These are phyloP conservation scores for Hapsidospora chrysogenum DNA, from an alignment of 495 filamentous ascomycete genomes.

Conservation along the genomic window DNA sequence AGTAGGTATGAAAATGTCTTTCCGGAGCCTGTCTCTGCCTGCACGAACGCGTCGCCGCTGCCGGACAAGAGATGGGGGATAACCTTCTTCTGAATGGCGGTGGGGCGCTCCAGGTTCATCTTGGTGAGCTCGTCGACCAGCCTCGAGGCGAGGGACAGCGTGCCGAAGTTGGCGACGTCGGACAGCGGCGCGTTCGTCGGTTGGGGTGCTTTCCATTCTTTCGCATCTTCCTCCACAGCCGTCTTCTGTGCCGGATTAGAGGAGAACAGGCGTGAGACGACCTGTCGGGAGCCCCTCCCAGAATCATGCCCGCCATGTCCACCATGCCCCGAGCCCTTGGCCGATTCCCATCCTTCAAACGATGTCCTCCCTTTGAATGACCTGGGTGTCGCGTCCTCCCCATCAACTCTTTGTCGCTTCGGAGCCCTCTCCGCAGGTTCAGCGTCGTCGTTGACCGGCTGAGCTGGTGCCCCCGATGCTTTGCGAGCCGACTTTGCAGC, in stretches of 20 bases:
- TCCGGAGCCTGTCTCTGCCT: constrained; percentile 92
- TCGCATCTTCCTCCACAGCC: constrained; percentile 24
- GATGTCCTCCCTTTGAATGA: not conserved
- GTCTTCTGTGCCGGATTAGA: constrained; percentile 60
- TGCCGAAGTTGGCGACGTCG: constrained; percentile 67
- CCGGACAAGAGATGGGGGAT: constrained; percentile 49
- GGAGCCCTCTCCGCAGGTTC: constrained; percentile 12
- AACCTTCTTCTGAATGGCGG: constrained; percentile 81
- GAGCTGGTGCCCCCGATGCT: constrained; percentile 3
- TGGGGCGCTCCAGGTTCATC: constrained; percentile 80
- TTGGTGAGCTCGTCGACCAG: constrained; percentile 69
- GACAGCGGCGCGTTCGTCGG: constrained; percentile 95
- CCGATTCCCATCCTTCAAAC: not conserved
- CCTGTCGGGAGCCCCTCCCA: constrained; percentile 21
- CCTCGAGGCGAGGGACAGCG: constrained; percentile 58
- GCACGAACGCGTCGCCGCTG: constrained; percentile 84
- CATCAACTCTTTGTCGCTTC: constrained; percentile 24
- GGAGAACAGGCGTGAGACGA: constrained; percentile 83
- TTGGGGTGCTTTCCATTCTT: constrained; percentile 31
- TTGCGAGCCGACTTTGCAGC: constrained; percentile 55
- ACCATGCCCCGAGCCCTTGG: constrained; percentile 7
- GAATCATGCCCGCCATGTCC: constrained; percentile 9
- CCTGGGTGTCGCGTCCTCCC: not conserved
- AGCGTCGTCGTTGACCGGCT: constrained; percentile 7
- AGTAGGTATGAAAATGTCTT: constrained; percentile 91